Percentiles rank a stretch among this genome's conserved stretches.
phyloP scores from a whole-genome alignment of 2,329 filamentous ascomycete genomes.

The Ophiostoma pallidulum region DNA sequence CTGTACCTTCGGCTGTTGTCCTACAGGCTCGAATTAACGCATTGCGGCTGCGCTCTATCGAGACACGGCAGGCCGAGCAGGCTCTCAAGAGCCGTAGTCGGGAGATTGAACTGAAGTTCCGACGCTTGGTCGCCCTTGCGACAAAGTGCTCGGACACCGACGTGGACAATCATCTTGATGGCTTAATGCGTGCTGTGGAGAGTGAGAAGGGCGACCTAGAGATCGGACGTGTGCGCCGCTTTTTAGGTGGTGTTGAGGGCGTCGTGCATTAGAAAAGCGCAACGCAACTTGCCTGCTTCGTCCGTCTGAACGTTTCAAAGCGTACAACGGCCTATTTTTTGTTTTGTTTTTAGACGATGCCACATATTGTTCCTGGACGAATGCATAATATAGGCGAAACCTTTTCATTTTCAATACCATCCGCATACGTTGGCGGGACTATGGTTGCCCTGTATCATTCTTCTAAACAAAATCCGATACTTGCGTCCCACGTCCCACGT shows the following conservation, averaged over 20 bases:
- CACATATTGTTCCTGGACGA: too few relatives aligned
- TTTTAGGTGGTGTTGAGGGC: slow-evolving; percentile 68
- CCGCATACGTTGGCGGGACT: too few relatives aligned
- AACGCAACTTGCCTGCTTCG: background rate
- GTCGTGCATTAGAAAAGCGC: slow-evolving; percentile 22
- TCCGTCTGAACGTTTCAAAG: background rate
- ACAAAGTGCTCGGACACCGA: slow-evolving; percentile 68
- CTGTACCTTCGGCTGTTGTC: slow-evolving; percentile 48
- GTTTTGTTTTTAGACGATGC: too few relatives aligned
- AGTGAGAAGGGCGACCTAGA: slow-evolving; percentile 73
- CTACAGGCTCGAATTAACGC: slow-evolving; percentile 61
- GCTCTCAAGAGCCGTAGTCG: slow-evolving; percentile 68
- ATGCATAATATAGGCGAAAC: too few relatives aligned
- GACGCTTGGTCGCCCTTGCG: slow-evolving; percentile 78
- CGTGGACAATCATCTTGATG: slow-evolving; percentile 72
- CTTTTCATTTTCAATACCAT: too few relatives aligned
- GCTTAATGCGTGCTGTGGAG: slow-evolving; percentile 77
- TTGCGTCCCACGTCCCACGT: too few relatives aligned
- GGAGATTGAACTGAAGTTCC: slow-evolving; percentile 79
- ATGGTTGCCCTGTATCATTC: too few relatives aligned
- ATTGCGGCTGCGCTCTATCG: slow-evolving; percentile 58
- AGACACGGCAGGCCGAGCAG: slow-evolving; percentile 57
- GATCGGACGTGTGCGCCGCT: slow-evolving; percentile 65
- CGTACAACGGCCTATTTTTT: too few relatives aligned
- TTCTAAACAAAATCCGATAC: too few relatives aligned